Evolutionary conservation across 1,139 yeast genomes (phyloP), one percentile per base, ranked within the genome.

Genomic region (Groenewaldozyma auringiensis): DNA sequence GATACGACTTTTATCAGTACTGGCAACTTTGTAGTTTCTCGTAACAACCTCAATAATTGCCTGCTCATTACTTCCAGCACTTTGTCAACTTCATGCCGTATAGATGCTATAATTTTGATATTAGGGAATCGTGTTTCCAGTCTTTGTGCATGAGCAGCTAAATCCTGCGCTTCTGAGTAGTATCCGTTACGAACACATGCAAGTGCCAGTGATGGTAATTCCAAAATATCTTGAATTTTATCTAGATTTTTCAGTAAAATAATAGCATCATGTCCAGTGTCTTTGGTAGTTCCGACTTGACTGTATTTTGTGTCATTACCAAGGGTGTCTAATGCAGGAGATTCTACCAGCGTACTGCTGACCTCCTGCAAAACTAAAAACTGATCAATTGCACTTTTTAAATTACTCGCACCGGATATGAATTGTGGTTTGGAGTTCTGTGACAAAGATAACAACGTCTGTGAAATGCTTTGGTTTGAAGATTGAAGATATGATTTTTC

Each of bases 131-230:
- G 70, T 21, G 81, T 75, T 1, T 74, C 69, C 35, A 89, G 68
- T 42, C 94, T 72, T 50, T 80, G 76, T 0, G 84, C 78, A 58
- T 84, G 79, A 39, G 82, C 74, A 16, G 87, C 81, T 16, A 85
- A 76, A 54, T 86, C 95, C 33, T 89, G 73, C 4, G 96, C 88
- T 57, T 88, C 96, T 37, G 88, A 85, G 60, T 88, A 92, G 60
- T 85, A 85, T 0, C 96, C 96, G 45, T 84, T 83, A 44, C 78
- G 71, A 4, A 88, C 86, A 63, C 96, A 86, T n/a, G 89, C 78
- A 46, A 79, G 74, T 37, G 94, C 81, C 44, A 89, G 64, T 1
- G 94, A 75, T 0, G 97, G 97, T 29, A 92, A 68, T 58, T 87
- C 95, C 51, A 89, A 69, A 9, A 88, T 73, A 56, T 86, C 95